Base-by-base conservation (phyloP, 2,329 filamentous ascomycete species). In the Pochonia chlamydosporia region DNA sequence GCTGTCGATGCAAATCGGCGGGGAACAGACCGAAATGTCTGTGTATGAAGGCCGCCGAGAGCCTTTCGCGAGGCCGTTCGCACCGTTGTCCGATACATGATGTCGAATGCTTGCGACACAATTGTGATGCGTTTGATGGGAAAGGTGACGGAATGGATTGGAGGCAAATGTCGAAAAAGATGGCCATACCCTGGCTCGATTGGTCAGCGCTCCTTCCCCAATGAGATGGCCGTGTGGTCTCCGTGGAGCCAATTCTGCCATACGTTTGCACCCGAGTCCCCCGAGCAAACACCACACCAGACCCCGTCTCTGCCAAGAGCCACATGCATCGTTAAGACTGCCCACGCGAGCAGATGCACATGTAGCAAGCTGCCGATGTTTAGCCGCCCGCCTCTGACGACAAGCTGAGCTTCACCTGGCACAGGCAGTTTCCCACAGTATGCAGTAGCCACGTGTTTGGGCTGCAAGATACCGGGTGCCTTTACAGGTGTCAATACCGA, bases 1-100 rank as follows among this genome's bases (percentile, higher is more conserved):
- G 69, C 62, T 47, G 79, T 79, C 47, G 76, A 79, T 52, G 74
- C 68, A 52, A 79, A 74, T 54, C 78, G 73, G 53, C 76, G 69
- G 40, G 71, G 66, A 30, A 63, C 65, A 40, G 66, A 59, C 46
- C 65, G 61, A 54, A 69, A 47, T n/a, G 59, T 55, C 13, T 66
- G 61, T 41, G 67, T 62, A 57, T 73, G 69, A 49, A 73, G 56
- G 49, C 65, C 62, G 56, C 66, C 65, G 55, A 70, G 59, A 49
- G 71, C 66, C 53, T 73, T 63, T 58, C 64, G 68, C 46, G 75
- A 68, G 53, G 73, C 65, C 43, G 74, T 68, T 56, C 75, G 69
- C 56, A 76, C 56, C 43, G 74, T 70, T 56, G 72, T 63, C 63
- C 76, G 75, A 54, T 78, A 79, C 78, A 81, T 80, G 36, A 26